phyloP scores from a whole-genome alignment of 768 basidiomycete genomes.

The Termitomyces sp. region DNA sequence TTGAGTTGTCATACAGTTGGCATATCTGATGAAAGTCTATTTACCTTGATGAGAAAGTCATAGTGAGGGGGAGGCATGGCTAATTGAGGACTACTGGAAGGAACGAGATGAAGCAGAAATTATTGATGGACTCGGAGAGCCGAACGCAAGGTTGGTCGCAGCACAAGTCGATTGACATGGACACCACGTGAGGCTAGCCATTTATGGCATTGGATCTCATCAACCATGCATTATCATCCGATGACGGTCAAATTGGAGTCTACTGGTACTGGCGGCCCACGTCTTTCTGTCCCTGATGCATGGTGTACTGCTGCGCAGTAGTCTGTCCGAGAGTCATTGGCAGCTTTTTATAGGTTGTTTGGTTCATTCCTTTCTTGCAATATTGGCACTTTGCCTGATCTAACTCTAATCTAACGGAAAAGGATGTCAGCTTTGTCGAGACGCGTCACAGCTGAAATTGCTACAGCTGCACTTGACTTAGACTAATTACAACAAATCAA shows the following conservation, averaged over 20 bases:
- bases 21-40: constrained; percentile 9
- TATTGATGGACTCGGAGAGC: neutral
- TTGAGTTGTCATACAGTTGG: neutral
- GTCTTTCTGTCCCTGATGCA: neutral
- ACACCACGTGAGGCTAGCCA: neutral
- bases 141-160: constrained; percentile 8
- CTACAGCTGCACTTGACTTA: neutral
- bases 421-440: too few species aligned
- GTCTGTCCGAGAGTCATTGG: neutral
- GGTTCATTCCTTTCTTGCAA: neutral
- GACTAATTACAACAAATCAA: neutral
- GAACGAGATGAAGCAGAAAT: constrained; percentile 1
- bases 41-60: constrained; percentile 93
- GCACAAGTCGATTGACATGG: neutral
- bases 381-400: too few species aligned
- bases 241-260: neutral
- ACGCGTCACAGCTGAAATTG: neutral
- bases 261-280: neutral
- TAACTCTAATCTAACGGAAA: neutral
- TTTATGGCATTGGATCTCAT: neutral
- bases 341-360: neutral
- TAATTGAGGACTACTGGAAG: neutral
- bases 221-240: neutral
- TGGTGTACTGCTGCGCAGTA: neutral
- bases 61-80: constrained; percentile 89